Evolutionary conservation across 768 basidiomycete genomes (phyloP).

Genomic region (Lactarius psammicola): DNA sequence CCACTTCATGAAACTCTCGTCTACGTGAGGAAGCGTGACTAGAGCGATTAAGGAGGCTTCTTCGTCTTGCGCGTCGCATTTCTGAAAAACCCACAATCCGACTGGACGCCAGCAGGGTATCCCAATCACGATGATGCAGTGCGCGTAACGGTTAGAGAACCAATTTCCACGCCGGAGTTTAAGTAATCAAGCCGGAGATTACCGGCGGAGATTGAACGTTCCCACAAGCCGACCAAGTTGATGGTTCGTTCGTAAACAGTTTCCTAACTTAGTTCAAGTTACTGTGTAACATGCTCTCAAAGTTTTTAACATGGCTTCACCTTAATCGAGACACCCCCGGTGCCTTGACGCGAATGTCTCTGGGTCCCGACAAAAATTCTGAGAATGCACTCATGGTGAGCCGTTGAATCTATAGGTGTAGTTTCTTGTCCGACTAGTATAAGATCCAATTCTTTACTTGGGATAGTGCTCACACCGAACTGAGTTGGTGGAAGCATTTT

Average conservation of each 20-base stretch:
- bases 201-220: constrained; percentile 34
- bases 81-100: constrained; percentile 45
- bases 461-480: constrained; percentile 54
- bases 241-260: no score
- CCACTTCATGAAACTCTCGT: constrained; percentile 87
- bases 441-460: constrained; percentile 87
- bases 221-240: not conserved
- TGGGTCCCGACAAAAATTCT: constrained; percentile 48
- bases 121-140: constrained; percentile 48
- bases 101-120: constrained; percentile 60
- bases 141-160: constrained; percentile 42
- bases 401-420: not conserved
- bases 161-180: constrained; percentile 19
- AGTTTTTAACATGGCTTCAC: not conserved
- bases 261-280: not conserved
- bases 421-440: constrained; percentile 3
- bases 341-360: constrained; percentile 58
- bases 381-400: constrained; percentile 68
- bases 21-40: constrained; percentile 64
- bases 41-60: constrained; percentile 83
- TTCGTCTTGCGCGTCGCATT: constrained; percentile 47
- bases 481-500: constrained; percentile 83
- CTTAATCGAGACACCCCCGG: constrained; percentile 31
- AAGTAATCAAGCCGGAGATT: constrained; percentile 18
- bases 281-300: constrained; percentile 17